Evolutionary conservation across 2,329 filamentous ascomycete species (phyloP).

Genomic region (Penicillium sp.): DNA sequence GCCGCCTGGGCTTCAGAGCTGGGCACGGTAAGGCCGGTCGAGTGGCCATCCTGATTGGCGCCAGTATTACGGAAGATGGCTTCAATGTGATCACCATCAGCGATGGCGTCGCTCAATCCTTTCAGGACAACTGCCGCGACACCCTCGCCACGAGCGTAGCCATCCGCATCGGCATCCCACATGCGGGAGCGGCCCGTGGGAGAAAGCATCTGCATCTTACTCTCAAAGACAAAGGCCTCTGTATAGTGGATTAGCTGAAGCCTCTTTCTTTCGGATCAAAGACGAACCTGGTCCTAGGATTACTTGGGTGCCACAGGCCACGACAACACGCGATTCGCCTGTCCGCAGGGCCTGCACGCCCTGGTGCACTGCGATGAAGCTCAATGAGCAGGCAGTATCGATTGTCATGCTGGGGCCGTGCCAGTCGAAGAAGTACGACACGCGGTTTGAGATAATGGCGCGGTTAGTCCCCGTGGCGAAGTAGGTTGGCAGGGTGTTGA

Average conservation of each 20-base stretch:
- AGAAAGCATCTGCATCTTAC: conserved; percentile 46
- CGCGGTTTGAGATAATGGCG: conserved; percentile 37
- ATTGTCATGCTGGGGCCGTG: conserved; percentile 41
- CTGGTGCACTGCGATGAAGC: conserved; percentile 34
- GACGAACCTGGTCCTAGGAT: conserved; percentile 23
- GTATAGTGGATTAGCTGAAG: no score
- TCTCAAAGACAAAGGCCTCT: conserved; percentile 13
- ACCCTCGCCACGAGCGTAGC: conserved; percentile 52
- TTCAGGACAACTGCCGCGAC: conserved; percentile 50
- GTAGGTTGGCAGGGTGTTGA: conserved; percentile 14
- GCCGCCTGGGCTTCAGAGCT: conserved; percentile 26
- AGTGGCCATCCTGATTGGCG: background rate
- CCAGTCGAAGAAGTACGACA: conserved; percentile 40
- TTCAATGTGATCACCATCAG: conserved; percentile 40
- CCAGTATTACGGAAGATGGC: conserved; percentile 28
- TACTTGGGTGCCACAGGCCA: conserved; percentile 22
- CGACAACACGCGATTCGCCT: conserved; percentile 23
- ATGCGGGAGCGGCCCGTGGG: conserved; percentile 50
- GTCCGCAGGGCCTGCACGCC: conserved; percentile 26
- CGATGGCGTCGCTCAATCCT: conserved; percentile 42
- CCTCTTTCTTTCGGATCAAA: no score
- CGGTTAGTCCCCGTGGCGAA: conserved; percentile 27
- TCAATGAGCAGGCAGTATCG: conserved; percentile 47
- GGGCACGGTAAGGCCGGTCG: background rate
- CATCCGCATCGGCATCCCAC: conserved; percentile 44